Evolutionary conservation across 441 rosid genomes (phyloP).

Genomic region (Populus hybrid): DNA sequence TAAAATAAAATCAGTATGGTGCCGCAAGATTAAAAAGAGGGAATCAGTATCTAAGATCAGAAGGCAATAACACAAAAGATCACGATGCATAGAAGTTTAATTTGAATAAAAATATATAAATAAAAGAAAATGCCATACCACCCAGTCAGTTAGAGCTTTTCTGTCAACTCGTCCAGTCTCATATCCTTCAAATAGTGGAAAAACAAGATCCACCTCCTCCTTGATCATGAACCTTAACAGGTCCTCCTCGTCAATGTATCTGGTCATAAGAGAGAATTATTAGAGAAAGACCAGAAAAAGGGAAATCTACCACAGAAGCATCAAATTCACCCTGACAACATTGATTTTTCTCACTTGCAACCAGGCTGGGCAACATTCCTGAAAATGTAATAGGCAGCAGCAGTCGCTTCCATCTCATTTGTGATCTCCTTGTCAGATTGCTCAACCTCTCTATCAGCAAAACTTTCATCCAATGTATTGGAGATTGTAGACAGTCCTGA

Average conservation of each 20-base stretch:
- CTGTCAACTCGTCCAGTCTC: constrained; percentile 51
- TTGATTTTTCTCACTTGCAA: constrained; percentile 39
- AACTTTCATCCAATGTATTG: constrained; percentile 49
- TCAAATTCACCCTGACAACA: background rate
- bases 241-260: constrained; percentile 72
- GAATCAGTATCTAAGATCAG: background rate
- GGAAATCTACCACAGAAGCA: background rate
- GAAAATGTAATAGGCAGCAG: constrained; percentile 70
- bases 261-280: constrained; percentile 20
- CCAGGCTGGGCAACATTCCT: constrained; percentile 40
- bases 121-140: constrained; percentile 41
- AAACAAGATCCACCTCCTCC: constrained; percentile 75
- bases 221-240: constrained; percentile 71
- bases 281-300: background rate
- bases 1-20: too few relatives aligned
- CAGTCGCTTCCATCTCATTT: constrained; percentile 75
- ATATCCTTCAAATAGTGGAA: constrained; percentile 55
- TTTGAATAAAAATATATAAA: background rate
- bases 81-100: background rate
- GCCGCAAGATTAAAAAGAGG: background rate
- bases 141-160: constrained; percentile 65
- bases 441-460: constrained; percentile 24
- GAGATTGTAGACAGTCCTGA: constrained; percentile 77
- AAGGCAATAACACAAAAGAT: background rate
- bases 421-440: constrained; percentile 63